Evolutionary conservation across 2,329 filamentous ascomycete species (phyloP), one percentile per base, ranked within the genome.

Genomic region (Trichoderma atroviride): DNA sequence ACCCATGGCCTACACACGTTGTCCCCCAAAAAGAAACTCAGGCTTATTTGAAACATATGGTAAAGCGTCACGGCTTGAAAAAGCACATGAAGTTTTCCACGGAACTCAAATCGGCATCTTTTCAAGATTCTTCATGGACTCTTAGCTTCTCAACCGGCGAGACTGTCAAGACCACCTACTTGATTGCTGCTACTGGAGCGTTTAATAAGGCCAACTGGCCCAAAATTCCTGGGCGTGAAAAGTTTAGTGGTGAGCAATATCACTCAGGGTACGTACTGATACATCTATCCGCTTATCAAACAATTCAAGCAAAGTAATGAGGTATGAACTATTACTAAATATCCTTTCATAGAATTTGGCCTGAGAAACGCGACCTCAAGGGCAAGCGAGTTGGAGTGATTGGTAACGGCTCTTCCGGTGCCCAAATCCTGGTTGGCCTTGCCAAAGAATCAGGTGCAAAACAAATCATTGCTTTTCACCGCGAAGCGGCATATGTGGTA

Each of bases 361-460:
- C 40, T 3, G 14, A 61, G 3, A 0, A 33, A 4, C 47, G 31
- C 4, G 40, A 61, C 19, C 29, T 61, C 19, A 61, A 35, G 13
- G n/a, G 13, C 14, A 61, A 61, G 19, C 27, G 59, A 61, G 40
- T 61, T 29, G 59, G 59, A 16, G 27, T 61, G 14, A 61, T 61
- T 22, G 59, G 59, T 5, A 61, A 14, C 22, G 59, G 40, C 19
- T 61, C 40, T n/a, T 47, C 58, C 5, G 59, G 59, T 33, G 40
- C 47, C 1, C 59, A 61, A 24, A 13, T 50, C n/a, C 29, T 29
- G 4, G 47, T 61, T 35, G 40, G 27, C 11, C 16, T 61, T 9
- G 40, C 37, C 16, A 29, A 61, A 6, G 19, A 61, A 22, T 40
- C 33, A 13, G 33, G 33, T 14, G 58, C 47, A 5, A 47, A 61